Percentiles rank a stretch among this genome's conserved stretches.
phyloP scores from a whole-genome alignment of 2,329 filamentous ascomycete genomes.

The Trichoderma gracile region DNA sequence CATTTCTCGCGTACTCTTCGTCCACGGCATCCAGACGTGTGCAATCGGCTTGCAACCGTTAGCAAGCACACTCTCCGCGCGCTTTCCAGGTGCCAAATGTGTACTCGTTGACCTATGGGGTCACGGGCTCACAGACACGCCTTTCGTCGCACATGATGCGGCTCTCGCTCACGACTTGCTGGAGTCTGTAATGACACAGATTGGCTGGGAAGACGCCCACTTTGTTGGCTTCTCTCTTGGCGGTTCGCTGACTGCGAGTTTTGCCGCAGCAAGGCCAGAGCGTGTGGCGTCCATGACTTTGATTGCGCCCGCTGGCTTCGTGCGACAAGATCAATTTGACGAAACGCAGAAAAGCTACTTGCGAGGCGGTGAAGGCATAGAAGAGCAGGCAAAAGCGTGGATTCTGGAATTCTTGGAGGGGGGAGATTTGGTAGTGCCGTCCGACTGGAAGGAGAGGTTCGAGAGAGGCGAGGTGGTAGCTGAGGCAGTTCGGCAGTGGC shows the following conservation, averaged over 20 bases:
- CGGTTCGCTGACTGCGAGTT: background rate
- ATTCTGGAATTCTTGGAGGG: slow-evolving; percentile 1
- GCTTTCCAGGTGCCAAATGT: slow-evolving; percentile 11
- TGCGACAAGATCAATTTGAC: background rate
- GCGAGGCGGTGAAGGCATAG: slow-evolving; percentile 1
- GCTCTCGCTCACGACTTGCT: background rate
- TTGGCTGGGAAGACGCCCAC: background rate
- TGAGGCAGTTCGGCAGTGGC: slow-evolving; percentile 15
- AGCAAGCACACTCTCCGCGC: background rate
- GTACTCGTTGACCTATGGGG: slow-evolving; percentile 18
- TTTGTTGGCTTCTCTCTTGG: slow-evolving; percentile 10
- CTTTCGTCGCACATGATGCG: slow-evolving; percentile 1
- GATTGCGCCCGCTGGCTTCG: slow-evolving; percentile 8
- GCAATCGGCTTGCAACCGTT: slow-evolving; percentile 13
- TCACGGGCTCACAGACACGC: slow-evolving; percentile 19
- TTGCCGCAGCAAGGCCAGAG: slow-evolving; percentile 1
- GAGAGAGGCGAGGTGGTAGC: slow-evolving; percentile 11
- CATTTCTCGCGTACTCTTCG: slow-evolving; percentile 3
- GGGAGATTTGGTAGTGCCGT: background rate
- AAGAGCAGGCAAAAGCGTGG: slow-evolving; percentile 1
- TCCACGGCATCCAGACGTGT: slow-evolving; percentile 11
- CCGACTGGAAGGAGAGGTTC: slow-evolving; percentile 9
- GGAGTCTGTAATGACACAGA: background rate
- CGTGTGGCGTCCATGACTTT: slow-evolving; percentile 4
- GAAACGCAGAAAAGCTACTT: background rate